Conservation (phyloP, 805 yeast species). For the Ogataea corticis region DNA sequence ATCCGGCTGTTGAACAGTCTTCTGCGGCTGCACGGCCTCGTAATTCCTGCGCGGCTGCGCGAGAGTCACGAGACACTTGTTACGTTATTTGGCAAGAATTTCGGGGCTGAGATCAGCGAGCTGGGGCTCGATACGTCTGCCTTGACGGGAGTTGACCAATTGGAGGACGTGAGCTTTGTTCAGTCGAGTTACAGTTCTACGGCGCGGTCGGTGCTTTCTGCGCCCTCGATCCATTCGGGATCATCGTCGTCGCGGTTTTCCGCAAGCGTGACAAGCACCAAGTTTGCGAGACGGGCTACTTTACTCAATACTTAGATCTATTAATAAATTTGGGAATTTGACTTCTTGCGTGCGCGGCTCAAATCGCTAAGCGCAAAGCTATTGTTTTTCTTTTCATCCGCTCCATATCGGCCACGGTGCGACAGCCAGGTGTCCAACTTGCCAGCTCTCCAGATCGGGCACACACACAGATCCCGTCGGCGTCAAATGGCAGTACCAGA, state of each 20-base stretch:
- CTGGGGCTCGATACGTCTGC: slow-evolving; percentile 36
- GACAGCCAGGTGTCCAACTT: too few relatives aligned
- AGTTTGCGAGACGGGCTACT: slow-evolving; percentile 5
- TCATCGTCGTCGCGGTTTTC: slow-evolving; percentile 20
- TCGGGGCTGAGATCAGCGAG: slow-evolving; percentile 58
- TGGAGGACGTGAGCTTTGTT: background rate
- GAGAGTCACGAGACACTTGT: slow-evolving; percentile 69
- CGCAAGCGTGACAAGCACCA: slow-evolving; percentile 7
- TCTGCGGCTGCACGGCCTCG: slow-evolving; percentile 64
- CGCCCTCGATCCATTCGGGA: slow-evolving; percentile 20
- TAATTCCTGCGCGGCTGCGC: slow-evolving; percentile 56
- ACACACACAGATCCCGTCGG: too few relatives aligned
- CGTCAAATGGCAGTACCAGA: too few relatives aligned
- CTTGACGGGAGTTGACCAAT: slow-evolving; percentile 15
- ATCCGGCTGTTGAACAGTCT: slow-evolving; percentile 65
- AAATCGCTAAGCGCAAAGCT: too few relatives aligned
- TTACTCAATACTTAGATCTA: slow-evolving; percentile 1
- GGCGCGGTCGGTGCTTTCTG: background rate
- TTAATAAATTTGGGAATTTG: background rate
- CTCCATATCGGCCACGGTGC: too few relatives aligned
- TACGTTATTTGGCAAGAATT: slow-evolving; percentile 64
- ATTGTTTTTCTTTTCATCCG: too few relatives aligned
- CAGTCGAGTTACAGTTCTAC: background rate
- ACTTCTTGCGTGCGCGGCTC: too few relatives aligned
- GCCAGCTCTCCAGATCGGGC: too few relatives aligned